Percentiles rank a stretch among this genome's conserved stretches.
These are phyloP conservation scores for Alternaria longipes DNA, from an alignment of 2,329 filamentous ascomycete genomes.

Conservation along the genomic window DNA sequence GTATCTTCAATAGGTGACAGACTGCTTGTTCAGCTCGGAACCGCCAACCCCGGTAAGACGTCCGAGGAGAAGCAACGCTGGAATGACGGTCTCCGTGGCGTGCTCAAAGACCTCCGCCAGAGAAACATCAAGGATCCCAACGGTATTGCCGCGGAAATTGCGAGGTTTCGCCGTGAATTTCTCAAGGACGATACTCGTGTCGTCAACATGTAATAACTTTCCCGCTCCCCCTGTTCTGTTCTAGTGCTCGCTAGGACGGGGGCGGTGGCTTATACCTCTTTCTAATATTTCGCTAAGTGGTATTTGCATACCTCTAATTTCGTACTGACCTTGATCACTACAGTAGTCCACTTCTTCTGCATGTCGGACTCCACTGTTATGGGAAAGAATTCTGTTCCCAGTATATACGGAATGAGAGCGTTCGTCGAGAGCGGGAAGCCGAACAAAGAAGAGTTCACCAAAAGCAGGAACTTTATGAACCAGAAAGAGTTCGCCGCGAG, in stretches of 20 bases:
- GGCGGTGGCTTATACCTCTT: slow-evolving; percentile 5
- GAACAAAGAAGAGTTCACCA: not conserved
- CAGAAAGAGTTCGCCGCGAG: not conserved
- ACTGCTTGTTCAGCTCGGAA: slow-evolving; percentile 76
- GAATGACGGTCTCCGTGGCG: slow-evolving; percentile 49
- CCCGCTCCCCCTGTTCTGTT: not conserved
- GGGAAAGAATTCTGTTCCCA: not conserved
- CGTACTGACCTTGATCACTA: slow-evolving; percentile 18
- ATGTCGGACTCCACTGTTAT: not conserved
- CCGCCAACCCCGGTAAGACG: slow-evolving; percentile 67
- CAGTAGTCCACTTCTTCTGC: not conserved
- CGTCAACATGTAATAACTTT: slow-evolving; percentile 42
- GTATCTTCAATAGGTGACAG: slow-evolving; percentile 68
- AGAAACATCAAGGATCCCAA: slow-evolving; percentile 51
- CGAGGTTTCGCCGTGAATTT: slow-evolving; percentile 52
- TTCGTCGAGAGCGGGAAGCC: not conserved
- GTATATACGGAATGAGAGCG: not conserved
- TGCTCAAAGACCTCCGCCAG: slow-evolving; percentile 51
- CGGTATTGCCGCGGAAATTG: slow-evolving; percentile 51
- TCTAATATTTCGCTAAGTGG: slow-evolving; percentile 1
- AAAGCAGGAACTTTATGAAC: not conserved
- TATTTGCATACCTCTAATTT: slow-evolving; percentile 6
- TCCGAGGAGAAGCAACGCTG: slow-evolving; percentile 66
- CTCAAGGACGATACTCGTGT: slow-evolving; percentile 52
- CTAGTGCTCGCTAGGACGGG: not conserved